Evolutionary conservation across 805 yeast genomes (phyloP).

Genomic region (Yarrowia sp.): DNA sequence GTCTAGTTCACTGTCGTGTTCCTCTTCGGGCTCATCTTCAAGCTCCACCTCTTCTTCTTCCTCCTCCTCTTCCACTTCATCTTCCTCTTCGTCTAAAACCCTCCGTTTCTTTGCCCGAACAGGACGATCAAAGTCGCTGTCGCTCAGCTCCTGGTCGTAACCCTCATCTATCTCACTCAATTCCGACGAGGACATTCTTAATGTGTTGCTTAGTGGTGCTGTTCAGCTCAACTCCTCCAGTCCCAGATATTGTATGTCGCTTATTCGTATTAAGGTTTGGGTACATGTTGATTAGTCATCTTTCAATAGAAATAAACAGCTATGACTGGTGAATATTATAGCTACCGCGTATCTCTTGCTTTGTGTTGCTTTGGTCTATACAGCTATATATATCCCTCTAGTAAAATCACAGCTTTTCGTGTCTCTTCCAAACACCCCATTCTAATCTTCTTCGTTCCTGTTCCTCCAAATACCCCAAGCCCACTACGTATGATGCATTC

Average conservation of each 20-base stretch:
- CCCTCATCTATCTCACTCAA: conserved; percentile 23
- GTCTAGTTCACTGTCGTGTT: not conserved
- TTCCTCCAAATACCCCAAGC: conserved; percentile 61
- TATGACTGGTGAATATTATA: no score
- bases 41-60: not conserved
- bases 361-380: not conserved
- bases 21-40: not conserved
- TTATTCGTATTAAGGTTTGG: conserved; percentile 48
- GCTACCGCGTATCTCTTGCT: no score
- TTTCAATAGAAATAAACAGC: not conserved
- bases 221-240: no score
- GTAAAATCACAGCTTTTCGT: not conserved
- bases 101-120: not conserved
- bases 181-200: conserved; percentile 12
- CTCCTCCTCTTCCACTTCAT: not conserved
- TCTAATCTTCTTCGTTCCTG: conserved; percentile 45
- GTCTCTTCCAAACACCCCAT: conserved; percentile 12
- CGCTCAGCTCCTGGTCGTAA: conserved; percentile 8
- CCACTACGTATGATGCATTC: conserved; percentile 77
- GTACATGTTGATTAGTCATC: not conserved
- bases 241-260: no score
- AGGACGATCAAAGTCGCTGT: conserved; percentile 8
- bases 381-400: not conserved
- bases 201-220: not conserved
- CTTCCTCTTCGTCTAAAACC: not conserved